These are phyloP conservation scores for Rhodotorula sp. DNA, from an alignment of 1,284 basidiomycete genomes.

Conservation along the genomic window DNA sequence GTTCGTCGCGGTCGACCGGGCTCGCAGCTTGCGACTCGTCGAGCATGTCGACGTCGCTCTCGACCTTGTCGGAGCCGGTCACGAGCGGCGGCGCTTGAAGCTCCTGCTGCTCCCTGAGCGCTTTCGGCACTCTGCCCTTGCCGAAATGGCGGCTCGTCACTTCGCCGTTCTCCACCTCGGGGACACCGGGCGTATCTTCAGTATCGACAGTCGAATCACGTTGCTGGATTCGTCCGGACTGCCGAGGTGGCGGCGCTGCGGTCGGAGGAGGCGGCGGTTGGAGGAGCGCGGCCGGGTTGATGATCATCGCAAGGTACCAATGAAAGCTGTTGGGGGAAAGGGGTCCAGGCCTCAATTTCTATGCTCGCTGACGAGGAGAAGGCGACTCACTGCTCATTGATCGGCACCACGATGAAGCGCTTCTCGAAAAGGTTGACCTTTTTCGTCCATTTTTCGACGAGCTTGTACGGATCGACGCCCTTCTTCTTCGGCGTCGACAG, in stretches of 20 bases:
- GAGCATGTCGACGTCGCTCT: not conserved
- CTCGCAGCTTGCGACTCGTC: not conserved
- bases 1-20: not conserved
- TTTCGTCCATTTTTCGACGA: conserved; percentile 90
- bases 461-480: conserved; percentile 57
- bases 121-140: not conserved
- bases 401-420: conserved; percentile 88
- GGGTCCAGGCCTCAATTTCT: not conserved
- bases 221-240: conserved; percentile 8
- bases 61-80: no score
- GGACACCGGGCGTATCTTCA: not conserved
- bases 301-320: conserved; percentile 96
- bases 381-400: conserved; percentile 80
- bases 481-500: conserved; percentile 61
- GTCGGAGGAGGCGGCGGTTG: conserved; percentile 13
- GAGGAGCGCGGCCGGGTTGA: conserved; percentile 64
- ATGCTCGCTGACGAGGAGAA: not conserved
- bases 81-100: not conserved
- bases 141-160: not conserved
- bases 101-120: not conserved
- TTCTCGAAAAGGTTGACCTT: conserved; percentile 80
- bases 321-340: conserved; percentile 63
- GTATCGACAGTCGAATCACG: not conserved
- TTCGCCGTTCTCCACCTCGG: not conserved
- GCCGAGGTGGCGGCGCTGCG: not conserved